Evolutionary conservation across 2,329 filamentous ascomycete species (phyloP).

Genomic region (Ophiocordyceps camponoti-floridani): DNA sequence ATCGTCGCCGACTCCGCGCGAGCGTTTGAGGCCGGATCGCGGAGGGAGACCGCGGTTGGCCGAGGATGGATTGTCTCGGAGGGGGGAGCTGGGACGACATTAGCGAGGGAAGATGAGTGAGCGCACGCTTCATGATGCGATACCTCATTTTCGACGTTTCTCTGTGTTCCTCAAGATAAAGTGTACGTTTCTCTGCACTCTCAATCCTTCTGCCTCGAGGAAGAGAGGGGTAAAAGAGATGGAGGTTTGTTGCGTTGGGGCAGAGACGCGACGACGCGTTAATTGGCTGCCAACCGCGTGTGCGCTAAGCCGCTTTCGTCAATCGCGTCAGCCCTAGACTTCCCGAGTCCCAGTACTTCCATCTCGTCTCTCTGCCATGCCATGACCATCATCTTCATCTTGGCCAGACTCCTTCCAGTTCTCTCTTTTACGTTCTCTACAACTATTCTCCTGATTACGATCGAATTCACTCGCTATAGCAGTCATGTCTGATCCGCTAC

Average conservation of each 20-base stretch:
- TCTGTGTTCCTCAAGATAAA: background rate
- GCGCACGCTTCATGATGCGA: background rate
- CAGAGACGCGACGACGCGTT: constrained; percentile 20
- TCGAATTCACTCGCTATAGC: background rate
- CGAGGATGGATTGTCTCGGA: constrained; percentile 63
- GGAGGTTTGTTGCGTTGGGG: background rate
- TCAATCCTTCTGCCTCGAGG: background rate
- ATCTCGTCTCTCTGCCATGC: background rate
- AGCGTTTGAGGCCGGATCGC: constrained; percentile 34
- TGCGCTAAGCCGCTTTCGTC: constrained; percentile 12
- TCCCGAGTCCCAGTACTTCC: background rate
- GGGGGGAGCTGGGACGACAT: constrained; percentile 49
- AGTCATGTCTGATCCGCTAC: constrained; percentile 14
- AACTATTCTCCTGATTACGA: background rate
- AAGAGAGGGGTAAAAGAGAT: constrained; percentile 5
- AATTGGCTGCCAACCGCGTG: constrained; percentile 17
- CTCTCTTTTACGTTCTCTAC: background rate
- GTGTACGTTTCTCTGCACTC: too few relatives aligned
- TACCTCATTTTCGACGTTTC: constrained; percentile 8
- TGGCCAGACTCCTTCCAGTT: background rate
- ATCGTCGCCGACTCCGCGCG: constrained; percentile 32
- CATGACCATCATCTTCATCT: background rate
- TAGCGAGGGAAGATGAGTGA: background rate
- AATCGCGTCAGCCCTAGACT: constrained; percentile 15
- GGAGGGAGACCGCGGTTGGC: constrained; percentile 55